Percentiles rank a stretch among this genome's conserved stretches.
phyloP scores from a whole-genome alignment of 176 grass and related monocot species.

The Aegilops longissima region DNA sequence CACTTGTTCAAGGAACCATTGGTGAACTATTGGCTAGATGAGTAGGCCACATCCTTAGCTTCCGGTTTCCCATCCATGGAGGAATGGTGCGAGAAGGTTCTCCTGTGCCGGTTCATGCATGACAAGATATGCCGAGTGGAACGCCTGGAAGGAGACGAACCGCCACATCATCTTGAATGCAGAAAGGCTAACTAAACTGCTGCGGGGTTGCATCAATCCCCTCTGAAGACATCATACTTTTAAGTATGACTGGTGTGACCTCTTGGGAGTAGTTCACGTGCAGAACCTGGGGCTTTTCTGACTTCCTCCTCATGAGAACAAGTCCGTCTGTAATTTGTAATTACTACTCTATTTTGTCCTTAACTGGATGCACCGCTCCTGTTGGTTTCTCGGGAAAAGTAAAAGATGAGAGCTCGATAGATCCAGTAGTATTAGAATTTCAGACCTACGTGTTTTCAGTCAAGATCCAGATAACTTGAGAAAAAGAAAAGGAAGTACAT shows the following conservation, averaged over 20 bases:
- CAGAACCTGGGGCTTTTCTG: neutral
- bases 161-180: neutral
- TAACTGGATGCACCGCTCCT: neutral
- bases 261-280: neutral
- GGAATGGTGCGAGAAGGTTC: no score
- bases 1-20: no score
- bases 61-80: no score
- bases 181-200: neutral
- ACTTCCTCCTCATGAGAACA: neutral
- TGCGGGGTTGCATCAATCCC: neutral
- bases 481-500: neutral
- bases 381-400: neutral
- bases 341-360: neutral
- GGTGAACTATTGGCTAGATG: no score
- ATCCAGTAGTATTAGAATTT: neutral
- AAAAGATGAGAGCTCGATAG: neutral
- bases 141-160: neutral
- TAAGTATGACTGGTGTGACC: neutral
- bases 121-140: neutral
- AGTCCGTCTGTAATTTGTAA: neutral
- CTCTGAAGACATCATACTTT: neutral
- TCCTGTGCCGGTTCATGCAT: neutral
- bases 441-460: neutral
- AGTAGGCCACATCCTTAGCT: no score
- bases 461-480: neutral